Conservation (phyloP, 495 filamentous ascomycete genomes). For the Tuber indicum region DNA sequence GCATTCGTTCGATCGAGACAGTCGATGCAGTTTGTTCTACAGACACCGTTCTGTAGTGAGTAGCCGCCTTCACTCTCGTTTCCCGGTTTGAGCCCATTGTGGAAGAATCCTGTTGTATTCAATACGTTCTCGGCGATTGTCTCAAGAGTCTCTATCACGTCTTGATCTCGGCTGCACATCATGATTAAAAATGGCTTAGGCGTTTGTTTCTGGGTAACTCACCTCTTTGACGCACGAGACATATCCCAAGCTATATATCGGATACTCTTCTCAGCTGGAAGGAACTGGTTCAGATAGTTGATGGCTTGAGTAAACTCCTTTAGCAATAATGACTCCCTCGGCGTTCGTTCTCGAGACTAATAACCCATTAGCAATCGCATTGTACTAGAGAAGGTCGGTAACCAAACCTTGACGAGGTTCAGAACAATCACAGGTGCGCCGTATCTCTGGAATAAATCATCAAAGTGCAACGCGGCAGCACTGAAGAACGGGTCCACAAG, state of each 20-base stretch:
- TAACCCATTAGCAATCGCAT: slow-evolving; percentile 2
- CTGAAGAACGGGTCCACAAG: slow-evolving; percentile 92
- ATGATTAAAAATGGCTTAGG: not conserved
- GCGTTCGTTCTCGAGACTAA: slow-evolving; percentile 69
- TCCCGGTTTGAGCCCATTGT: slow-evolving; percentile 57
- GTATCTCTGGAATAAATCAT: slow-evolving; percentile 90
- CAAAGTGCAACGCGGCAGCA: slow-evolving; percentile 93
- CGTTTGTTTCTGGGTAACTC: not conserved
- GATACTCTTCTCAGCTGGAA: slow-evolving; percentile 76
- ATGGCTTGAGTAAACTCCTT: slow-evolving; percentile 83
- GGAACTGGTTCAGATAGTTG: slow-evolving; percentile 88
- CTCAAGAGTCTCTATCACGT: slow-evolving; percentile 89
- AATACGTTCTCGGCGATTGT: slow-evolving; percentile 80
- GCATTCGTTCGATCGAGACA: slow-evolving; percentile 96
- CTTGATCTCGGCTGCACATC: slow-evolving; percentile 65
- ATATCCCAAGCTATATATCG: slow-evolving; percentile 96
- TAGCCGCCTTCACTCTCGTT: slow-evolving; percentile 51
- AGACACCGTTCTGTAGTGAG: slow-evolving; percentile 83
- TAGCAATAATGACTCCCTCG: slow-evolving; percentile 83
- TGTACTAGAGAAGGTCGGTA: not conserved
- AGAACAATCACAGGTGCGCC: slow-evolving; percentile 83
- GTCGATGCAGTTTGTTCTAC: slow-evolving; percentile 95
- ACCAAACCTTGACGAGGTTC: slow-evolving; percentile 74
- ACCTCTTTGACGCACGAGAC: slow-evolving; percentile 83
- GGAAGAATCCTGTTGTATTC: slow-evolving; percentile 82